Percentiles rank a stretch among this genome's conserved stretches.
phyloP scores from a whole-genome alignment of 306 rosid species.

The Cucurbita argyrosperma region DNA sequence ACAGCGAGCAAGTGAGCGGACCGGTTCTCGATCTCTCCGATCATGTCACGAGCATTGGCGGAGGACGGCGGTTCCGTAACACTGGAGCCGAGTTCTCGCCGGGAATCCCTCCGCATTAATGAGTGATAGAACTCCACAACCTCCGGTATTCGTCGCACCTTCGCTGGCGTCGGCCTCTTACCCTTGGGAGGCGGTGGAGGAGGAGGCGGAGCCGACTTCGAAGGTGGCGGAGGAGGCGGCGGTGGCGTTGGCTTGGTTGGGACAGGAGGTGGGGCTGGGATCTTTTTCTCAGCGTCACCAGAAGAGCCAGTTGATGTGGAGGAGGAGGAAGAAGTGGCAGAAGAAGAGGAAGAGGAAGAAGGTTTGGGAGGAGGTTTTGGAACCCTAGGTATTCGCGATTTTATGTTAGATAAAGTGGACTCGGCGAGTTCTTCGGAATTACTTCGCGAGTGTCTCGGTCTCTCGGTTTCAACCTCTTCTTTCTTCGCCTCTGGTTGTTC shows the following conservation, averaged over 20 bases:
- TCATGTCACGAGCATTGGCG: constrained; percentile 86
- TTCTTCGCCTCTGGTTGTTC: constrained; percentile 40
- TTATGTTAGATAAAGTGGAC: constrained; percentile 23
- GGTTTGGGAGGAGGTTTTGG: constrained; percentile 93
- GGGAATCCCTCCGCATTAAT: constrained; percentile 75
- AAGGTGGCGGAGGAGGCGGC: constrained; percentile 9
- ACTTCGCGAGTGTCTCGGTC: constrained; percentile 42
- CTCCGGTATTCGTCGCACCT: constrained; percentile 79
- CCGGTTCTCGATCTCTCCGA: constrained; percentile 99
- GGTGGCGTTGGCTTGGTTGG: constrained; percentile 9
- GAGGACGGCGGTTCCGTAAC: constrained; percentile 34
- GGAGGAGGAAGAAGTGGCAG: constrained; percentile 16
- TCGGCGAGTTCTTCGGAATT: constrained; percentile 80
- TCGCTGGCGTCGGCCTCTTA: constrained; percentile 27
- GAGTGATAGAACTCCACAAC: constrained; percentile 97
- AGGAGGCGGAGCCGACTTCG: constrained; percentile 38
- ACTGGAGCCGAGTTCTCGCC: constrained; percentile 41
- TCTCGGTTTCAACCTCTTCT: constrained; percentile 36
- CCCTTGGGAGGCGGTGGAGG: constrained; percentile 64
- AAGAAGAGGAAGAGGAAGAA: constrained; percentile 15
- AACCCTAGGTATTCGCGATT: constrained; percentile 76
- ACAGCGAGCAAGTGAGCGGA: constrained; percentile 77
- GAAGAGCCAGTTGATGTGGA: constrained; percentile 9
- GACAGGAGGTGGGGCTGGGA: constrained; percentile 29
- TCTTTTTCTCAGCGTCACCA: constrained; percentile 16